Percentiles rank a stretch among this genome's conserved stretches.
These are phyloP conservation scores for Mycena albidolilacea DNA, from an alignment of 768 basidiomycete species.

Conservation along the genomic window DNA sequence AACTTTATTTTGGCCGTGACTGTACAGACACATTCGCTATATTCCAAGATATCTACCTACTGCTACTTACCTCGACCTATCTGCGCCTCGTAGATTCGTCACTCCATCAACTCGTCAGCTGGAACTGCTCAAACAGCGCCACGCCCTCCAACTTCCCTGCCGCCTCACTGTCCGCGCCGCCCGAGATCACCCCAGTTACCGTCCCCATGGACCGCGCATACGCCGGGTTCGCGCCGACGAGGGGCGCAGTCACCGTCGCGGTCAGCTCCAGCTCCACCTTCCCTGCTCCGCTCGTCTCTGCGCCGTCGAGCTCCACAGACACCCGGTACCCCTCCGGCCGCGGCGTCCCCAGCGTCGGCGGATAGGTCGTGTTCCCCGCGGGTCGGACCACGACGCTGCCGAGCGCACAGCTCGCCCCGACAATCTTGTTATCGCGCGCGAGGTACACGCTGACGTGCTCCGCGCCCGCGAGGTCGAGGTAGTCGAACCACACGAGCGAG, in stretches of 20 bases:
- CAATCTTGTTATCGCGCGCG: constrained; percentile 10
- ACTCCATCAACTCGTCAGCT: background rate
- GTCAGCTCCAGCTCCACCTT: background rate
- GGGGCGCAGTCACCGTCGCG: background rate
- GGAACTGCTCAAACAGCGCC: constrained; percentile 24
- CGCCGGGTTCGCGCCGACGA: background rate
- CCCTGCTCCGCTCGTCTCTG: background rate
- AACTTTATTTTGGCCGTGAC: no score
- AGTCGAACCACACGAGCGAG: constrained; percentile 38
- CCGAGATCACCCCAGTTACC: background rate
- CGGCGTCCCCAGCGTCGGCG: constrained; percentile 6
- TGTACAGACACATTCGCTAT: no score
- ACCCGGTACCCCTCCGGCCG: constrained; percentile 19
- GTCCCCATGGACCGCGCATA: constrained; percentile 3
- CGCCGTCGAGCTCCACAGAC: constrained; percentile 5
- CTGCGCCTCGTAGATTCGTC: no score
- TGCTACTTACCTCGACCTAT: no score
- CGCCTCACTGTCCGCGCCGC: background rate
- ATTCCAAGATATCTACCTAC: no score
- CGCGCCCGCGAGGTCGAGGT: constrained; percentile 1
- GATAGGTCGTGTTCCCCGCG: constrained; percentile 22
- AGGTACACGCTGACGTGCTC: constrained; percentile 32
- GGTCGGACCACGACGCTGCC: constrained; percentile 23
- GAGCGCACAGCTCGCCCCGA: constrained; percentile 19
- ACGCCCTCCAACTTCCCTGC: background rate